Base-by-base conservation (phyloP, 768 basidiomycete species). In the Boletus rex-veris region DNA sequence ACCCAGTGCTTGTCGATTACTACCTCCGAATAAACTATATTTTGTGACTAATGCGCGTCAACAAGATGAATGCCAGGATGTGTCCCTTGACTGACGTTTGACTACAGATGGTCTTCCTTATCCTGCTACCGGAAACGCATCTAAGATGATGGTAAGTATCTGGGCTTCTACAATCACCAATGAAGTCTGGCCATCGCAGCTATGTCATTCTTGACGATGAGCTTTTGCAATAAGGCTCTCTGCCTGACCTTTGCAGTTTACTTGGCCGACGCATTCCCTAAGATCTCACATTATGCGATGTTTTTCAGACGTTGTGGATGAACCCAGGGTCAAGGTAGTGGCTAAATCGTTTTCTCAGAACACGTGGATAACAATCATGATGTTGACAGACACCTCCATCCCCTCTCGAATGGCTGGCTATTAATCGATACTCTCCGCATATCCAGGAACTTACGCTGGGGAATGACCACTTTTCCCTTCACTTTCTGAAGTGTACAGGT, bases 1-100 rank as follows among this genome's bases (percentile, higher is more conserved):
- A 24, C 43, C 35, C 45, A 58, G 42, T 60, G 51, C 54, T 57
- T 64, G 56, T 66, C 54, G 35, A 63, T 57, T 63, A 59, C 43
- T 58, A 12, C 48, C 38, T 42, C 44, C 37, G 38, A 67, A 68
- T 66, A 58, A 43, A 61, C 39, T 18, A 50, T 39, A 18, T 53
- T 55, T 55, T 64, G 42, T 56, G 54, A 53, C 48, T 40, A 53
- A 40, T 46, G 14, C 26, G 21, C 5, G 37, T 48, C 37, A 38
- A 35, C 31, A 37, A 47, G 46, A 43, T 38, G 0, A 9, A 47
- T 45, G 35, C 18, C 7, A 7, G 5, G 14, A 7, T 45, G 24
- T 31, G 39, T 48, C 9, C 18, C 15, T 49, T 10, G 36, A n/a
- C 46, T 53, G 45, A 52, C 39, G 10, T 38, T 21, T n/a, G 40